Base-by-base conservation (phyloP, 495 filamentous ascomycete genomes). In the Talaromyces proteolyticus region DNA sequence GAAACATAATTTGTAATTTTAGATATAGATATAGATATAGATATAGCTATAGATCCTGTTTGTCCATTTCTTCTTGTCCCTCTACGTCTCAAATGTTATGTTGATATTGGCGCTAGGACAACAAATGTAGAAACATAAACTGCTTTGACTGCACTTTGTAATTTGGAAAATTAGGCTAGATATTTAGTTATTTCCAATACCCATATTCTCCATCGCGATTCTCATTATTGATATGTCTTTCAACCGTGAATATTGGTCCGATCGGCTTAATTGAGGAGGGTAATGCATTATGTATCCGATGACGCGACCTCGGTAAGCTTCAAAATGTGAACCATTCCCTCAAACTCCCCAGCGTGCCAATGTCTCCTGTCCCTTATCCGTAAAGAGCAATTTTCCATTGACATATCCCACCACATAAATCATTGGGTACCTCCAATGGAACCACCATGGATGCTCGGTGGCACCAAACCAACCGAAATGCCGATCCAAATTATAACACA, bases 381-480 rank as follows among this genome's bases (percentile, higher is more conserved):
- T 40, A n/a, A 40, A 40, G 6, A 40, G 17, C 16, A 40, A n/a
- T 18, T n/a, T 14, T n/a, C 38, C 38, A 40, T 40, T 40, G 12
- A 14, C 6, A 40, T 40, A 40, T 40, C 38, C 38, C 6, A 40
- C 38, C n/a, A 4, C 38, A 14, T 18, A 40, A 18, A 40, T 40
- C 38, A 40, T 40, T n/a, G 38, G 38, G n/a, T 40, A 40, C 38
- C 38, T 6, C 38, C 38, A 40, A 40, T 40, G 38, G n/a, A 40
- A 40, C 38, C 26, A 50, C n/a, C n/a, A 40, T 42, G 22, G 47
- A 40, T 50, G 17, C 18, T 49, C 39, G 8, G 3, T 18, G 17
- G 52, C 45, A 4, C 52, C 52, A 49, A 54, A 54, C 45, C 46
- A 54, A 14, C 52, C 52, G 24, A 54, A 54, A 16, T 49, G 24